Base-by-base conservation (phyloP, 352 stramenopile species). In the Aphanomyces invadans region DNA sequence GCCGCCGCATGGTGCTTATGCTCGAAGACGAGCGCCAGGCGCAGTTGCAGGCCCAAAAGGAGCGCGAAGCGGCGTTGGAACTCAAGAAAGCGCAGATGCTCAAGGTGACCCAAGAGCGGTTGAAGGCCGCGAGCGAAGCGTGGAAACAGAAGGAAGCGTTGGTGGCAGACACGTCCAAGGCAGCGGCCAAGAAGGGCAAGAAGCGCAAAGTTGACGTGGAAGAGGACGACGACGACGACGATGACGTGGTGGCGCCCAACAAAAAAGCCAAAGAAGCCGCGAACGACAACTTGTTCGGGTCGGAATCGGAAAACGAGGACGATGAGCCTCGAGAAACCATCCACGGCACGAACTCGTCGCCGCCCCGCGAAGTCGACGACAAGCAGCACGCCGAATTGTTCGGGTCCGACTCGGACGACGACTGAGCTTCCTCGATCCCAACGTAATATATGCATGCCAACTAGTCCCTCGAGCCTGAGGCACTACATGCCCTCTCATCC, bases 251-350 rank as follows among this genome's bases (percentile, higher is more conserved):
- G 74, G 61, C 31, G 75, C 74, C 73, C 66, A 29, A 75, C 74
- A 53, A 89, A 89, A 52, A 95, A 95, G 73, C 83, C 84, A 48
- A 86, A 87, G 70, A n/a, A n/a, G n/a, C n/a, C n/a, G 93, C 93
- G 72, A 76, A 81, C 44, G 79, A 71, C 44, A 44, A 67, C 26
- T 21, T 67, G n/a, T 67, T 67, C 44, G 60, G 60, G 2, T 67
- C 60, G 29, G 60, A 67, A 19, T 86, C 76, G 10, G 83, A 91
- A 29, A 74, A 79, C n/a, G 85, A 91, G n/a, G 78, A 85, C 12
- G 75, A 79, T 2, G 70, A 76, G 2, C n/a, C n/a, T n/a, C 67
- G 46, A 11, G 52, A 69, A 3, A 36, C 23, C 0, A 42, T 32
- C 17, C 28, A 32, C 12, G 42, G 32, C 42, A 48, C 54, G 2